These are phyloP conservation scores for Fraxinus quadrangulata DNA, from an alignment of 257 asterid species.

Conservation along the genomic window DNA sequence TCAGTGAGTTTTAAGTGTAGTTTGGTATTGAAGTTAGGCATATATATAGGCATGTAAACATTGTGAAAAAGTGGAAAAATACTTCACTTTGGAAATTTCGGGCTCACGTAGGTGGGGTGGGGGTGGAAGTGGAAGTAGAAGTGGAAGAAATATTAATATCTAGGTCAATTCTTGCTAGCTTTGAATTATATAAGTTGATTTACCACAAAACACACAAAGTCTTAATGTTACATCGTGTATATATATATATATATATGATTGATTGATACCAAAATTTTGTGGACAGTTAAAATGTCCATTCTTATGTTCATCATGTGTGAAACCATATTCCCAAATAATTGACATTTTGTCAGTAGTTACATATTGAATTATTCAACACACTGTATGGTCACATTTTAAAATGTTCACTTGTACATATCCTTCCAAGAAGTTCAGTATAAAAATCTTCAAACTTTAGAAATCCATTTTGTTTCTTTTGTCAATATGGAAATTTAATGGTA, in stretches of 20 bases:
- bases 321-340: neutral
- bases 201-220: neutral
- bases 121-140: neutral
- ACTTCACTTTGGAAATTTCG: neutral
- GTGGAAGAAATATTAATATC: neutral
- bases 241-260: too few species aligned
- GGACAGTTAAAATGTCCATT: neutral
- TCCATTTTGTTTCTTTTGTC: neutral
- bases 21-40: constrained; percentile 4
- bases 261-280: neutral
- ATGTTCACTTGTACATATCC: neutral
- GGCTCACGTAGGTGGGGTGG: neutral
- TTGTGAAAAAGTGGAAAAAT: neutral
- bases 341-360: neutral
- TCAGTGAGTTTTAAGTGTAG: constrained; percentile 7
- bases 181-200: neutral
- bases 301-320: neutral
- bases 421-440: neutral
- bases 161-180: neutral
- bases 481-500: neutral
- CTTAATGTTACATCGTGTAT: neutral
- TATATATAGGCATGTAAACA: constrained; percentile 14
- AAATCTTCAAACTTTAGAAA: neutral
- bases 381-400: neutral
- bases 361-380: neutral